Evolutionary conservation across 2,329 filamentous ascomycete genomes (phyloP).

Genomic region (Penicillium sp.): DNA sequence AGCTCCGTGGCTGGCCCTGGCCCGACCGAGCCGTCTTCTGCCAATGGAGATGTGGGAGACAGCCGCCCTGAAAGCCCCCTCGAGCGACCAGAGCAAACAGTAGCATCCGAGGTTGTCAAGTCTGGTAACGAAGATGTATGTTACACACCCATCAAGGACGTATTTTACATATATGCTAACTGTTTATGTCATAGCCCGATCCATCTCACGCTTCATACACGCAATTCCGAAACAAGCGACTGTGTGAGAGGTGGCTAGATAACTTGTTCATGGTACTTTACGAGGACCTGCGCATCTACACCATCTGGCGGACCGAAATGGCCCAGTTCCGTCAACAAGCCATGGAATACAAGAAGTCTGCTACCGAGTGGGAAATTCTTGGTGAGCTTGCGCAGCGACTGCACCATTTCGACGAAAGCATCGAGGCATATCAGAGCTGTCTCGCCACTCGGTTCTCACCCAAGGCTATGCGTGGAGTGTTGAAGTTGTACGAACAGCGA

Average conservation of each 20-base stretch:
- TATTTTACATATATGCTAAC: conserved; percentile 8
- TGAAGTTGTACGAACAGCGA: conserved; percentile 73
- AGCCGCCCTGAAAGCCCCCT: conserved; percentile 47
- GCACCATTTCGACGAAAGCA: conserved; percentile 85
- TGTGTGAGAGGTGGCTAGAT: conserved; percentile 97
- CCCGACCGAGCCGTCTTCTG: conserved; percentile 21
- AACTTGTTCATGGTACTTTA: conserved; percentile 99
- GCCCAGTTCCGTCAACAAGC: conserved; percentile 91
- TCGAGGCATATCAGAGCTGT: conserved; percentile 90
- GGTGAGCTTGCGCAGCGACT: conserved; percentile 88
- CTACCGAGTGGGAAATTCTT: conserved; percentile 97
- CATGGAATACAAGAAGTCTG: conserved; percentile 92
- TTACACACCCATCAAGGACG: not conserved
- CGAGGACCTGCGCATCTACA: conserved; percentile 96
- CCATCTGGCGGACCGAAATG: conserved; percentile 98
- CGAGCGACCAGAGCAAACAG: conserved; percentile 76
- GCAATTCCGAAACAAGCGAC: conserved; percentile 91
- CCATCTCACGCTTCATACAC: conserved; percentile 72
- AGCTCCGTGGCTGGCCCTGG: conserved; percentile 22
- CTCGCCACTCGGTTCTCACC: conserved; percentile 86
- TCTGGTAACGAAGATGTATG: conserved; percentile 69
- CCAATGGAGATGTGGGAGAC: conserved; percentile 33
- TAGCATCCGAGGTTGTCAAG: conserved; percentile 74
- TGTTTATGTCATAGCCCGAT: conserved; percentile 50
- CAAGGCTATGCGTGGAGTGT: conserved; percentile 81